Percentiles rank a stretch among this genome's conserved stretches.
Conservation (phyloP, 1,284 basidiomycete species). For the Trametes versicolor region DNA sequence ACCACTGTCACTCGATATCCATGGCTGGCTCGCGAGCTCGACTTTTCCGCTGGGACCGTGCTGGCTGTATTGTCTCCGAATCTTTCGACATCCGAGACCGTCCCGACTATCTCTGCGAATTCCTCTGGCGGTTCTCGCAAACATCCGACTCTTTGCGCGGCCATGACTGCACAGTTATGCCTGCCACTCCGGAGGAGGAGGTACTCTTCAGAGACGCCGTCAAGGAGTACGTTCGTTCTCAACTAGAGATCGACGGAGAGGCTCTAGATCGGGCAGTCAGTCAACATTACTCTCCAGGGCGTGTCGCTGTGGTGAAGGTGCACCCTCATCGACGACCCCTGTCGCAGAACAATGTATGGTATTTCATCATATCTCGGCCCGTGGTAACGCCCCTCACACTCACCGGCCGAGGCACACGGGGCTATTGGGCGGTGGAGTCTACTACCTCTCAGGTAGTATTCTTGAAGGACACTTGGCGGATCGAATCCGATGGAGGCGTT, state of each 20-base stretch:
- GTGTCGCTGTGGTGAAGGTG: background rate
- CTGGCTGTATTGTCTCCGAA: conserved; percentile 16
- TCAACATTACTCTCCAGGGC: background rate
- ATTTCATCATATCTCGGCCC: conserved; percentile 21
- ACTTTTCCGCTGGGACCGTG: conserved; percentile 22
- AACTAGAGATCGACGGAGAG: conserved; percentile 5
- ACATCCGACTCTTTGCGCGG: conserved; percentile 5
- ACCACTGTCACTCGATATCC: conserved; percentile 8
- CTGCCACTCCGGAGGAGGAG: background rate
- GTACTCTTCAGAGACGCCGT: background rate
- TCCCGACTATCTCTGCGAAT: conserved; percentile 11
- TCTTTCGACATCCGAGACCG: conserved; percentile 16
- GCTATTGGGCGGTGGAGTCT: conserved; percentile 23
- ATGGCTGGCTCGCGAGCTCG: conserved; percentile 16
- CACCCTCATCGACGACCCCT: background rate
- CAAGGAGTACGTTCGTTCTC: background rate
- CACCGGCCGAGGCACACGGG: conserved; percentile 14
- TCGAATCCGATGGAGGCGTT: background rate
- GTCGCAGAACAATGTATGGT: background rate
- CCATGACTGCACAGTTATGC: conserved; percentile 10
- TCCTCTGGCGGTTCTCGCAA: conserved; percentile 16
- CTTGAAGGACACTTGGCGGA: conserved; percentile 28
- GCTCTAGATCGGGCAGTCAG: background rate
- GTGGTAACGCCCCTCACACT: conserved; percentile 8
- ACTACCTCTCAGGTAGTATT: conserved; percentile 6